A percentile compares a stretch with the other conserved stretches of the same genome.
phyloP scores from a whole-genome alignment of 306 rosid species.

The Cotoneaster glaucophyllus region DNA sequence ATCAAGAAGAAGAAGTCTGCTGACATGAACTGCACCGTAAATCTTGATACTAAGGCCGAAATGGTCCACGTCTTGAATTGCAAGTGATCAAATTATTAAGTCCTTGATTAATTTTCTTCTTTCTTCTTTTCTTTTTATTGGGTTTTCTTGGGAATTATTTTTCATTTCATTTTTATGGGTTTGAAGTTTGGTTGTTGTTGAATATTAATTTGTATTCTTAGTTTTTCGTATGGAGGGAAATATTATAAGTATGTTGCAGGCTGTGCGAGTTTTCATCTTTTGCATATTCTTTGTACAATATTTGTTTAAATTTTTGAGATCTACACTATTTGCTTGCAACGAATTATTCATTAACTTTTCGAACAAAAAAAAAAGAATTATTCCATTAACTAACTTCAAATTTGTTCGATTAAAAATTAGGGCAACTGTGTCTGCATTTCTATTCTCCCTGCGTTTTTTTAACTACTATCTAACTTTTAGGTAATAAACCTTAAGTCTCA shows the following conservation, averaged over 20 bases:
- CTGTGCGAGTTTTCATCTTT: not conserved
- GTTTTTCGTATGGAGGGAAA: not conserved
- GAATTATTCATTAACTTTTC: not conserved
- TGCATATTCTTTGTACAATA: not conserved
- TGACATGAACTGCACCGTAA: conserved; percentile 20
- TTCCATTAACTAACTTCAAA: too few species aligned
- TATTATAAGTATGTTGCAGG: not conserved
- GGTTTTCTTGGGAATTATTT: not conserved
- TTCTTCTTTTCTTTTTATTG: not conserved
- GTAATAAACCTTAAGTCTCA: too few species aligned
- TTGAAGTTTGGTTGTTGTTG: not conserved
- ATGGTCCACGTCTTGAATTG: conserved; percentile 15
- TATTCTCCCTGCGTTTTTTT: too few species aligned
- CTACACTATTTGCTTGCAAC: not conserved
- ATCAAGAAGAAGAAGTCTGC: conserved; percentile 31
- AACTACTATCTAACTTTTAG: too few species aligned
- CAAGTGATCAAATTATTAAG: conserved; percentile 3
- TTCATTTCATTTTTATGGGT: not conserved
- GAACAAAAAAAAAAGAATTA: too few species aligned
- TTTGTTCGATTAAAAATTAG: too few species aligned
- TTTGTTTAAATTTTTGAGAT: not conserved
- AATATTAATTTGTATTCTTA: not conserved
- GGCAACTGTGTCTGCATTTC: too few species aligned
- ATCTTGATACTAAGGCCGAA: conserved; percentile 15
- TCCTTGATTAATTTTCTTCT: not conserved